Percentiles rank a stretch among this genome's conserved stretches.
These are phyloP conservation scores for Amanita pseudoporphyria DNA, from an alignment of 768 basidiomycete species.

Conservation along the genomic window DNA sequence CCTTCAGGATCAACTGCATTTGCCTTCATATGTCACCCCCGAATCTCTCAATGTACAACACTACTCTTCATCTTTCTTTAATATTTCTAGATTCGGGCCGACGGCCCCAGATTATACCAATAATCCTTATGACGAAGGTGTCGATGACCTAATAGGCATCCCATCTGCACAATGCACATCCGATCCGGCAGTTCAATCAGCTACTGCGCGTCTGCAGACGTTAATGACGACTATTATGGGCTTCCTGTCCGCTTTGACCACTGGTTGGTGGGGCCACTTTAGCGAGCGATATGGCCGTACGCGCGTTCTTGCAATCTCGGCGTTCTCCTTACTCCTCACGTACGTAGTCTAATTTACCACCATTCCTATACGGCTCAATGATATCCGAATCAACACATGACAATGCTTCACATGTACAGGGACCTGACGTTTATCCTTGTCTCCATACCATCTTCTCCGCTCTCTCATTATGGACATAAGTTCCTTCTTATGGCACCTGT, in stretches of 20 bases:
- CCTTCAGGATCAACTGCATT: neutral
- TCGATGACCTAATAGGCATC: conserved; percentile 26
- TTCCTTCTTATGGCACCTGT: conserved; percentile 72
- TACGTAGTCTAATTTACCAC: conserved; percentile 15
- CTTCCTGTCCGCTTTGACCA: conserved; percentile 70
- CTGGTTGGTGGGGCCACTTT: conserved; percentile 84
- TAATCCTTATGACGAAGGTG: conserved; percentile 9
- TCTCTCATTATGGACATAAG: conserved; percentile 61
- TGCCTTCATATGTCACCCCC: neutral
- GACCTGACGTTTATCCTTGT: conserved; percentile 81
- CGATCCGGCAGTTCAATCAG: conserved; percentile 56
- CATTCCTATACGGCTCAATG: neutral
- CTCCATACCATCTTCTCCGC: conserved; percentile 55
- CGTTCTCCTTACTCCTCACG: conserved; percentile 45
- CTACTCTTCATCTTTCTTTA: neutral
- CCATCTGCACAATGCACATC: conserved; percentile 27
- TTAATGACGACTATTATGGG: conserved; percentile 77
- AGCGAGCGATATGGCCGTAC: conserved; percentile 76
- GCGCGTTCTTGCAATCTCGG: conserved; percentile 61
- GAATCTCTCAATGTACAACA: neutral
- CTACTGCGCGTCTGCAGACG: conserved; percentile 63
- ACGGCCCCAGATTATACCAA: conserved; percentile 7
- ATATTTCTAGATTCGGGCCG: neutral
- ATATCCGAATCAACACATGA: conserved; percentile 8
- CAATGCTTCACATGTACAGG: conserved; percentile 27